Base-by-base conservation (phyloP, 78 protist species). In the Capsaspora owczarzaki region DNA sequence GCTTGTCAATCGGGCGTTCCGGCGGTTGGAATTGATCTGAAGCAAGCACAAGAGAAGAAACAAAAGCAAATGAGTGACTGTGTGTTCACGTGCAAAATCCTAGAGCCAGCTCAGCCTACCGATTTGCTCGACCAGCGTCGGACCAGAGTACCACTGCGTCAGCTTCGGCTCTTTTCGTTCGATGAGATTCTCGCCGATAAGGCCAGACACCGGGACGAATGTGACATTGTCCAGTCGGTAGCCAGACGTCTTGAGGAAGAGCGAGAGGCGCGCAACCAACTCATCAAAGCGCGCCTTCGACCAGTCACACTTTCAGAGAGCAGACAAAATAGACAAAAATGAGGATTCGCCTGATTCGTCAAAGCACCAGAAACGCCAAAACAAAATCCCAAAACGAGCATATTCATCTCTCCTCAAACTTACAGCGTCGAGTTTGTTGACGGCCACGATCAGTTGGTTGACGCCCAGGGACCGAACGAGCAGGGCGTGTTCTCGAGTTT, bases 401-500 rank as follows among this genome's bases (percentile, higher is more conserved):
- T 14, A 47, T 14, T 16, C 53, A 47, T 14, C 6, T 14, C 6
- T 47, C 6, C 53, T 16, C 53, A 47, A 6, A n/a, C 70, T 8
- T 16, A 61, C 70, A 25, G 6, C 33, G 71, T 96, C 98, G 87
- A 94, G 82, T 78, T 96, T 93, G 85, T 96, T 96, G 87, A 96
- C 87, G 10, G 93, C 96, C 2, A 96, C 95, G 37, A 93, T 60
- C 20, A 96, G 68, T 31, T 93, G 93, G 47, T 61, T 43, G 41
- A 94, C 89, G 37, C 98, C 98, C 23, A 93, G 84, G n/a, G 89
- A 63, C 44, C 89, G 84, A 1, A 92, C 94, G 0, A 96, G 85
- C 1, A 89, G 31, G 2, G 95, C 92, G 75, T 96, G 98, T 85
- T 96, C 98, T 27, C 89, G 74, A 6, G 97, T 93, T 80, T 96